Conservation (phyloP, 257 asterid genomes). For the Marsdenia floribunda region DNA sequence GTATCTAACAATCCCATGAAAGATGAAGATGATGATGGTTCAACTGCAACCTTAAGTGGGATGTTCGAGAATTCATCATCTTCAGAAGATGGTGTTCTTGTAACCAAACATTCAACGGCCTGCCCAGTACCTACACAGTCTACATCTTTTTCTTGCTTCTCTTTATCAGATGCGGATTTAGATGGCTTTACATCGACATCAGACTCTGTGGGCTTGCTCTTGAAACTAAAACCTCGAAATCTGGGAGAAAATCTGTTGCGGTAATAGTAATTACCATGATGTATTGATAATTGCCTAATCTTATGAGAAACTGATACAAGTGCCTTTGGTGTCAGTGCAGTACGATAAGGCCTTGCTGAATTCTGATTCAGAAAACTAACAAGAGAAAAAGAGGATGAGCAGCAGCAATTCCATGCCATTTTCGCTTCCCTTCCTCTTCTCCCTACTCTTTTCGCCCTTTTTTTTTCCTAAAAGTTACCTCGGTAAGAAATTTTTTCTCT, state of each 20-base stretch:
- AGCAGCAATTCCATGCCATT: constrained; percentile 41
- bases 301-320: background rate
- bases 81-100: constrained; percentile 12
- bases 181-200: constrained; percentile 28
- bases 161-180: constrained; percentile 23
- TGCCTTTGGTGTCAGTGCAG: background rate
- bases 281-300: background rate
- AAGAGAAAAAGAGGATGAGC: constrained; percentile 24
- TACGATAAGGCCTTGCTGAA: constrained; percentile 12
- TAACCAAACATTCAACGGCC: constrained; percentile 52
- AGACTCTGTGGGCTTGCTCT: constrained; percentile 43
- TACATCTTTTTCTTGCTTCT: constrained; percentile 30
- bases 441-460: background rate
- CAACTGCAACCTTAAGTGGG: constrained; percentile 23
- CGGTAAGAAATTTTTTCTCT: background rate
- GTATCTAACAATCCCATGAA: constrained; percentile 30
- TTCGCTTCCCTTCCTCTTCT: background rate
- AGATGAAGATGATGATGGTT: constrained; percentile 20
- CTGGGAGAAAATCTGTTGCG: constrained; percentile 4
- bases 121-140: constrained; percentile 66
- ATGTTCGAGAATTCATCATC: constrained; percentile 29
- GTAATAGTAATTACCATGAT: background rate
- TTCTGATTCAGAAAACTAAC: constrained; percentile 17
- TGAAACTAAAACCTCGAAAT: constrained; percentile 1
- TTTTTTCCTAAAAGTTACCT: background rate